Base-by-base conservation (phyloP, 768 basidiomycete genomes). In the Pleurotus pulmonarius region DNA sequence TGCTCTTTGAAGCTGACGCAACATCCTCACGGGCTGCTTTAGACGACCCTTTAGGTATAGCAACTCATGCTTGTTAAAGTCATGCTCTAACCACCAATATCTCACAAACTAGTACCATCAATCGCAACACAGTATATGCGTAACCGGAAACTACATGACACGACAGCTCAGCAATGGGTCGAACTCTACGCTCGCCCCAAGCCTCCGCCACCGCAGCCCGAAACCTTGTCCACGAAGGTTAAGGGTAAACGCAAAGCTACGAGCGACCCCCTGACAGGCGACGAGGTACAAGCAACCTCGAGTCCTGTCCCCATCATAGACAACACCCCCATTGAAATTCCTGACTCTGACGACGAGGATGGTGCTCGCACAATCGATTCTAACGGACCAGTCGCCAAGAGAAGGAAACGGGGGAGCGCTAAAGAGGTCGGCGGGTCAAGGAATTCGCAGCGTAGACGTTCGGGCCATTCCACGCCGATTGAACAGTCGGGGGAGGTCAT, bases 111-210 rank as follows among this genome's bases (percentile, higher is more conserved):
- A 85, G 89, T 90, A 5, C 87, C 88, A 2, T 76, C 79, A 0
- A 89, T 92, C 18, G 89, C 90, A 15, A 83, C 77, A 0, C 83
- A 89, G 63, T 92, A 85, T 62, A 69, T 74, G 7, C 80, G 82
- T 18, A 83, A 86, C 65, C 82, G 89, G 49, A 76, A 77, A 52
- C 76, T 78, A 54, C 91, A 94, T 67, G 92, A 95, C 66, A 72
- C 75, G 11, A 92, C 82, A 1, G 93, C 93, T 3, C 81, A 83
- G 37, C 79, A 86, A 58, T 94, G 91, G 90, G 90, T 88, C 0
- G 75, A 83, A 44, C 67, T 83, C 12, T 90, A 87, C 63, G 90
- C 90, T 0, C 74, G 67, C n/a, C 82, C 80, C 8, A 67, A 73
- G 5, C 70, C 73, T 34, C 67, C 76, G 1, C 62, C 70, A 5